Percentiles rank a stretch among this genome's conserved stretches.
phyloP scores from a whole-genome alignment of 805 yeast genomes.

The Kluyveromyces lactis region DNA sequence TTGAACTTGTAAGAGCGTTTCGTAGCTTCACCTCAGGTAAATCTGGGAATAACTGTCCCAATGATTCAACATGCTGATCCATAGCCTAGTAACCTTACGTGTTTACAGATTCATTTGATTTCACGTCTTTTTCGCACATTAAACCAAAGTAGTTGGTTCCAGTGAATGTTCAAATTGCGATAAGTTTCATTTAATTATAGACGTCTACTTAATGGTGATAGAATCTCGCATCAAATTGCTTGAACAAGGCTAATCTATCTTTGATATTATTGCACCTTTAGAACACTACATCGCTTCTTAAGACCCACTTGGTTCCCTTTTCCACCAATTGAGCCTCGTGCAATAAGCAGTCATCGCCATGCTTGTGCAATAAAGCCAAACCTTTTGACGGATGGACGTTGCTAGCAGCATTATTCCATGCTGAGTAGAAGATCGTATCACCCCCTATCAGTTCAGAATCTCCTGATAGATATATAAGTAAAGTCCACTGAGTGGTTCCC shows the following conservation, averaged over 20 bases:
- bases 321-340: slow-evolving; percentile 50
- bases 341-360: slow-evolving; percentile 53
- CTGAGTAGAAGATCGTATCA: slow-evolving; percentile 44
- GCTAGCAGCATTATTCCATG: slow-evolving; percentile 14
- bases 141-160: too few species aligned
- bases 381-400: slow-evolving; percentile 44
- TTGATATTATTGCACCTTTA: too few species aligned
- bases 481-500: slow-evolving; percentile 51
- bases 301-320: slow-evolving; percentile 52
- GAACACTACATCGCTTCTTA: slow-evolving; percentile 49
- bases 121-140: too few species aligned
- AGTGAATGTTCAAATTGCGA: too few species aligned
- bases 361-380: slow-evolving; percentile 53
- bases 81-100: neutral
- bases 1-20: slow-evolving; percentile 14
- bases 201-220: too few species aligned
- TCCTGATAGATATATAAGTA: slow-evolving; percentile 49
- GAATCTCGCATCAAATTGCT: too few species aligned
- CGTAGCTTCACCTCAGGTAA: slow-evolving; percentile 6
- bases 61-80: neutral
- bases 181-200: too few species aligned
- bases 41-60: slow-evolving; percentile 19
- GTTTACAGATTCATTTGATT: too few species aligned
- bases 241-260: too few species aligned
- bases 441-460: slow-evolving; percentile 52